A percentile compares a stretch with the other conserved stretches of the same genome.
phyloP scores from a whole-genome alignment of 495 filamentous ascomycete species.

The Podospora bellae-mahoneyi region DNA sequence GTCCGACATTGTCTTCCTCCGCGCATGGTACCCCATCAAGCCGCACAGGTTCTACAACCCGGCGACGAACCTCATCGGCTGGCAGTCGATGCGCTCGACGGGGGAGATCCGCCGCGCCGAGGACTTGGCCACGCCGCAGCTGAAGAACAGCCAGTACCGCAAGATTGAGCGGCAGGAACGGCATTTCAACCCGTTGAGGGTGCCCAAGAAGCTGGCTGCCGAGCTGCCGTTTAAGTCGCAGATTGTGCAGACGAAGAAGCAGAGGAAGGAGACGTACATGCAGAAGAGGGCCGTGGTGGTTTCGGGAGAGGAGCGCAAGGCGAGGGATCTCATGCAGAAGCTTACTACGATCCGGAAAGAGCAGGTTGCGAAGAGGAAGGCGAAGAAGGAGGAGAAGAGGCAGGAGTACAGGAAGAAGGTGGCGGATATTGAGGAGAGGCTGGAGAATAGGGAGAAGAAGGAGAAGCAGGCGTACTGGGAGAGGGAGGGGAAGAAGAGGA shows the following conservation, averaged over 20 bases:
- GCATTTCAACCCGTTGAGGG: conserved; percentile 90
- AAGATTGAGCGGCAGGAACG: conserved; percentile 74
- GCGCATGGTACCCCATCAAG: conserved; percentile 94
- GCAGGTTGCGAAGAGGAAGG: conserved; percentile 73
- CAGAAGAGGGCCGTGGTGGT: conserved; percentile 90
- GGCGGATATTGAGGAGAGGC: conserved; percentile 75
- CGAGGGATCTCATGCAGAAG: conserved; percentile 88
- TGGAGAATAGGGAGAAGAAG: conserved; percentile 75
- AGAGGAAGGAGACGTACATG: conserved; percentile 81
- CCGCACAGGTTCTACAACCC: conserved; percentile 96
- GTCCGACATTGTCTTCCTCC: conserved; percentile 91
- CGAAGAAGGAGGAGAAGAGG: conserved; percentile 80
- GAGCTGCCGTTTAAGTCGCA: conserved; percentile 92
- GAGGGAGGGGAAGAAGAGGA: conserved; percentile 92
- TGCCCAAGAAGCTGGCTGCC: conserved; percentile 78
- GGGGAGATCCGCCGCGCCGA: conserved; percentile 81
- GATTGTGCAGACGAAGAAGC: conserved; percentile 73
- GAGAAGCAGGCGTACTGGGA: conserved; percentile 93
- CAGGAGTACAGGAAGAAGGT: conserved; percentile 76
- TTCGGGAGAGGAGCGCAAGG: conserved; percentile 74
- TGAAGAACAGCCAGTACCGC: conserved; percentile 77
- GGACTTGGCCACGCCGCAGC: conserved; percentile 69
- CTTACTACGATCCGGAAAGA: conserved; percentile 88
- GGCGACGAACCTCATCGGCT: conserved; percentile 84
- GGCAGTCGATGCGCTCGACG: conserved; percentile 91